Conservation (phyloP, 129 eudicot species). For the Lactuca saligna region DNA sequence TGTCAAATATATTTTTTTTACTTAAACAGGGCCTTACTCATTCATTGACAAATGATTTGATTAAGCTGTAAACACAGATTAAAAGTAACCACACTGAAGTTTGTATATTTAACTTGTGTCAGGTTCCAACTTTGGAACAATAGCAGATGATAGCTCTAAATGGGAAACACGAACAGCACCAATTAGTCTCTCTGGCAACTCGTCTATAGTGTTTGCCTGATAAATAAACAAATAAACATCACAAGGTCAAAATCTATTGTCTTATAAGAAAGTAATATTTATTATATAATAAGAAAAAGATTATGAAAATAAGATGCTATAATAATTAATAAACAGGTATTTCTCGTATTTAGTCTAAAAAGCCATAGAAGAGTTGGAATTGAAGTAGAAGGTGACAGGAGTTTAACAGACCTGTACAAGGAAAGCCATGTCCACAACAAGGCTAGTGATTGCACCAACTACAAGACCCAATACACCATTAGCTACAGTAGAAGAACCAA, state of each 20-base stretch:
- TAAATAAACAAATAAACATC: not conserved
- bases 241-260: too few relatives aligned
- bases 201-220: slow-evolving; percentile 89
- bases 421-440: slow-evolving; percentile 99
- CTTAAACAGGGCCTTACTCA: not conserved
- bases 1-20: not conserved
- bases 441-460: slow-evolving; percentile 86
- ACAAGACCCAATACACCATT: slow-evolving; percentile 98
- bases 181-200: slow-evolving; percentile 85
- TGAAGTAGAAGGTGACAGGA: too few relatives aligned
- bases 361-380: too few relatives aligned
- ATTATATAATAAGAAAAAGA: too few relatives aligned
- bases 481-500: slow-evolving; percentile 97
- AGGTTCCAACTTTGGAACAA: slow-evolving; percentile 65
- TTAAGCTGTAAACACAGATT: not conserved
- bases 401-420: slow-evolving; percentile 72
- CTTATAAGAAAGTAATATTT: too few relatives aligned
- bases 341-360: too few relatives aligned
- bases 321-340: too few relatives aligned
- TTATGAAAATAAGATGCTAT: too few relatives aligned
- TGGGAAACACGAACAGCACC: slow-evolving; percentile 96
- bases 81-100: slow-evolving; percentile 10
- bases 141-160: slow-evolving; percentile 78
- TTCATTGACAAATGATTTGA: slow-evolving; percentile 1
- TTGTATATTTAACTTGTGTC: slow-evolving; percentile 23